These are phyloP conservation scores for Baudoinia panamericana DNA, from an alignment of 495 filamentous ascomycete genomes.

Conservation along the genomic window DNA sequence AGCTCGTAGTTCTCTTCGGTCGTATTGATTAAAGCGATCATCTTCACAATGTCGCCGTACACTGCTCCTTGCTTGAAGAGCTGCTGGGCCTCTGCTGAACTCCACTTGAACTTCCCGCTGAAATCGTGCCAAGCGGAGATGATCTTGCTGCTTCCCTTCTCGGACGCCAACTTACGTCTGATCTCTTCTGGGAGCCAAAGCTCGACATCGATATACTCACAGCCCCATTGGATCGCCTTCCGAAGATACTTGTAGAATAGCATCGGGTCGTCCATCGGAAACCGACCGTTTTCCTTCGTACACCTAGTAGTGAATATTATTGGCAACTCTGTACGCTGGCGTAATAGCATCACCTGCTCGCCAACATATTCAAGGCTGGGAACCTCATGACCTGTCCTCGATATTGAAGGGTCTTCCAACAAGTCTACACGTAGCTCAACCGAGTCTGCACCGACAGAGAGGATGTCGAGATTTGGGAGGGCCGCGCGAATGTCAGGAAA, in stretches of 20 bases:
- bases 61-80: constrained; percentile 56
- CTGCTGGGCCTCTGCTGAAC: constrained; percentile 50
- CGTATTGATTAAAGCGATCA: constrained; percentile 68
- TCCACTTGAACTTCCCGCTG: constrained; percentile 70
- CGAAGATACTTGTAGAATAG: constrained; percentile 65
- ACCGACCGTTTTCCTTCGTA: constrained; percentile 65
- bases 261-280: constrained; percentile 64
- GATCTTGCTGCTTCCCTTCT: constrained; percentile 62
- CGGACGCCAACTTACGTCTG: constrained; percentile 48
- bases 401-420: constrained; percentile 61
- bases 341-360: constrained; percentile 68
- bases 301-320: constrained; percentile 79
- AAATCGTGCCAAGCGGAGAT: constrained; percentile 84
- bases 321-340: constrained; percentile 69
- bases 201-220: constrained; percentile 79
- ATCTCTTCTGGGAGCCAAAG: constrained; percentile 71
- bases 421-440: constrained; percentile 74
- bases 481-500: constrained; percentile 75
- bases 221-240: constrained; percentile 71
- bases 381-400: no score
- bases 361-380: constrained; percentile 73
- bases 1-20: constrained; percentile 76
- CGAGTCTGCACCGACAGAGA: constrained; percentile 72
- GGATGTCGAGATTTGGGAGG: constrained; percentile 70
- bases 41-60: constrained; percentile 76